Evolutionary conservation across 2,329 filamentous ascomycete genomes (phyloP).

Genomic region (Drechslerella coelobrocha): DNA sequence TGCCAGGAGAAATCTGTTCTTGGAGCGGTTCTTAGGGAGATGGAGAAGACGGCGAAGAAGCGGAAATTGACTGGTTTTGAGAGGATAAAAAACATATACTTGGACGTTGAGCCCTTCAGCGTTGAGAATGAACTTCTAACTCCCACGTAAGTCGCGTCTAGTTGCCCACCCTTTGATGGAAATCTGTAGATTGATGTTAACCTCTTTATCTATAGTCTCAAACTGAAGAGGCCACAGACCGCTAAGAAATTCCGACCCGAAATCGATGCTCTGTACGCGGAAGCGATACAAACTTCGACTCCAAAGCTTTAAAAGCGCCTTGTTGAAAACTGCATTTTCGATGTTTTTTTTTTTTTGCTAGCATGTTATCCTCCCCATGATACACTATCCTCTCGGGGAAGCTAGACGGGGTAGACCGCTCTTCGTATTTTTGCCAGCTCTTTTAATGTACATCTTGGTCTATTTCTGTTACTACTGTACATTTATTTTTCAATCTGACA

Average conservation of each 20-base stretch:
- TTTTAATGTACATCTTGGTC: neutral
- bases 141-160: conserved; percentile 66
- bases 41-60: conserved; percentile 78
- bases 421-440: neutral
- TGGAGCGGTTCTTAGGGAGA: conserved; percentile 75
- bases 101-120: conserved; percentile 87
- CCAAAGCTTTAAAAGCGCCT: conserved; percentile 10
- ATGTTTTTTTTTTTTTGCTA: conserved; percentile 2
- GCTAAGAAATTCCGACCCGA: conserved; percentile 68
- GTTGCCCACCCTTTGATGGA: conserved; percentile 38
- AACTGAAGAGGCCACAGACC: conserved; percentile 73
- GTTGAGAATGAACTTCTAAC: conserved; percentile 91
- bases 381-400: neutral
- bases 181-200: conserved; percentile 10
- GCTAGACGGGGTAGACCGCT: neutral
- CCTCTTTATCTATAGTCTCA: conserved; percentile 63
- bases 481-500: too few relatives aligned
- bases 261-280: conserved; percentile 69
- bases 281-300: conserved; percentile 57
- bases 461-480: neutral
- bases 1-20: conserved; percentile 73
- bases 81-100: conserved; percentile 73
- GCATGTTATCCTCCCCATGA: neutral
- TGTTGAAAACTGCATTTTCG: conserved; percentile 1
- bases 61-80: conserved; percentile 94